Base-by-base conservation (phyloP, 2,329 filamentous ascomycete species). In the Lecanicillium sp. region DNA sequence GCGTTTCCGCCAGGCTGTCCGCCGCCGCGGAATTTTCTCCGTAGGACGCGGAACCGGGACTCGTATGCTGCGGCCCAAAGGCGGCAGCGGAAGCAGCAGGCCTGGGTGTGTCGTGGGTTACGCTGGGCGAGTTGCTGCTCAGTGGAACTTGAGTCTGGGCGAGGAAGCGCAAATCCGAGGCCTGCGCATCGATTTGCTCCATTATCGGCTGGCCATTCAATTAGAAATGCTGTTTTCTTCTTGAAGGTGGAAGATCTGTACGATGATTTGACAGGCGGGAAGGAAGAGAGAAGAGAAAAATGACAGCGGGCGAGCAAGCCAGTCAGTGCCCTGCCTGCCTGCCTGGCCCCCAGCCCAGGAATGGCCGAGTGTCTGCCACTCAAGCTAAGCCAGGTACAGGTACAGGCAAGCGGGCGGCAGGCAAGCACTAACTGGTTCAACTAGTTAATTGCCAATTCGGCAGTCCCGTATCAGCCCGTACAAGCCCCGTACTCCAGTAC, bases 181-280 rank as follows among this genome's bases (percentile, higher is more conserved):
- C 73, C 64, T 78, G 75, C 49, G 67, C 70, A 58, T 77, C 72
- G 55, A 78, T 72, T 60, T 73, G 73, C 59, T 78, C 74, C 75
- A 78, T 78, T 48, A 44, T 53, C 44, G 36, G 21, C 20, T n/a
- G n/a, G n/a, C n/a, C n/a, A n/a, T n/a, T n/a, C n/a, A n/a, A n/a
- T n/a, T n/a, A n/a, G n/a, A n/a, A n/a, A n/a, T n/a, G n/a, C n/a
- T n/a, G n/a, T n/a, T n/a, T n/a, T n/a, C n/a, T n/a, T n/a, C n/a
- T n/a, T n/a, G n/a, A n/a, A n/a, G n/a, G n/a, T n/a, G n/a, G n/a
- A n/a, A n/a, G n/a, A n/a, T n/a, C n/a, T n/a, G n/a, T n/a, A n/a
- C n/a, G n/a, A n/a, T n/a, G n/a, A n/a, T n/a, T n/a, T n/a, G n/a
- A n/a, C n/a, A n/a, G 17, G 26, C 41, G 27, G 27, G 24, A n/a